Percentiles rank a stretch among this genome's conserved stretches.
Conservation (phyloP, 805 yeast genomes). For the Scheffersomyces lignosus region DNA sequence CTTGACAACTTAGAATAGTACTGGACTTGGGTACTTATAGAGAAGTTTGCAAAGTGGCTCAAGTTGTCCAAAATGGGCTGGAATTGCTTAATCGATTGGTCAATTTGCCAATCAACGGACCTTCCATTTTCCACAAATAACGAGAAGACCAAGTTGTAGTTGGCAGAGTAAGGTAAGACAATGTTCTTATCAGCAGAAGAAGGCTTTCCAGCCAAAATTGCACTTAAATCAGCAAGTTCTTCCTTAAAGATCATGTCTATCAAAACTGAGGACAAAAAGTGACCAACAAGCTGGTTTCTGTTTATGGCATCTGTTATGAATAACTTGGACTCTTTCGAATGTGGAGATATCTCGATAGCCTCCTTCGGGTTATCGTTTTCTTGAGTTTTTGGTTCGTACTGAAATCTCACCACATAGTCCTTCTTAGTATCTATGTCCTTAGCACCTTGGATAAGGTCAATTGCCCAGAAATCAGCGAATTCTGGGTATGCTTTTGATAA, state of each 20-base stretch:
- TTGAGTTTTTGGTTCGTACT: no score
- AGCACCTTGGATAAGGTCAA: slow-evolving; percentile 20
- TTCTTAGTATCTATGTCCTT: slow-evolving; percentile 13
- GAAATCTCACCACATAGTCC: slow-evolving; percentile 41
- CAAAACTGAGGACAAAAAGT: slow-evolving; percentile 35
- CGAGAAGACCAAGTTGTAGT: slow-evolving; percentile 74
- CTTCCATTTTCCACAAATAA: slow-evolving; percentile 69
- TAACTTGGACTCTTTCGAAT: slow-evolving; percentile 30
- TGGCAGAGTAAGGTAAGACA: slow-evolving; percentile 59
- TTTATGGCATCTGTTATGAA: slow-evolving; percentile 25
- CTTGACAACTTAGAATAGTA: slow-evolving; percentile 54
- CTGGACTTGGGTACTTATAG: slow-evolving; percentile 76
- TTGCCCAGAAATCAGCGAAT: slow-evolving; percentile 30
- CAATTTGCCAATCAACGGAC: slow-evolving; percentile 75
- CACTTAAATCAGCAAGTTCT: slow-evolving; percentile 30
- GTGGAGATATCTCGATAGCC: slow-evolving; percentile 35
- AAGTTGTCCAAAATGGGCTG: slow-evolving; percentile 56
- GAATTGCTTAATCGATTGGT: slow-evolving; percentile 50
- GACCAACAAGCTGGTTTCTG: slow-evolving; percentile 28
- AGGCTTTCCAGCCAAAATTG: slow-evolving; percentile 1
- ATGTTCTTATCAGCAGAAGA: slow-evolving; percentile 25
- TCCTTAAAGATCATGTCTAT: slow-evolving; percentile 38
- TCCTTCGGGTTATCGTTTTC: slow-evolving; percentile 20
- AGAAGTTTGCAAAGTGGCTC: slow-evolving; percentile 61
- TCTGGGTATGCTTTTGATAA: slow-evolving; percentile 20